A percentile compares a stretch with the other conserved stretches of the same genome.
Evolutionary conservation across 1,284 basidiomycete species (phyloP).

Genomic region (Heliocybe sulcata): DNA sequence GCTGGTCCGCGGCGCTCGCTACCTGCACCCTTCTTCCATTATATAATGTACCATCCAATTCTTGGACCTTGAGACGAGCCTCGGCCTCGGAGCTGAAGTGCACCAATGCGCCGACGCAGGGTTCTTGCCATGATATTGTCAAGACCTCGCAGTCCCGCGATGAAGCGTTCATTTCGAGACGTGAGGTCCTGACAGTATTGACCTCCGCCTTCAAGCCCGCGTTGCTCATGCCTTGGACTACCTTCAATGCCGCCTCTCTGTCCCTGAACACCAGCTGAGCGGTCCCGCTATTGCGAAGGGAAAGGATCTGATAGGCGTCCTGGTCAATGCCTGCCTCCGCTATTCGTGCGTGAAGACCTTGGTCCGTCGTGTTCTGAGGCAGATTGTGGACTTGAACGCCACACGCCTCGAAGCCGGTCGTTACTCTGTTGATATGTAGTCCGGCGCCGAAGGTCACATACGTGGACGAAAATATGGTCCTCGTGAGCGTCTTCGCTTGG

Average conservation of each 20-base stretch:
- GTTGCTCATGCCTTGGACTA: neutral
- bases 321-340: neutral
- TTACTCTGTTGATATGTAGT: slow-evolving; percentile 29
- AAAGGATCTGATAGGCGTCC: neutral
- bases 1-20: neutral
- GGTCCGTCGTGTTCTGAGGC: slow-evolving; percentile 25
- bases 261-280: neutral
- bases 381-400: slow-evolving; percentile 34
- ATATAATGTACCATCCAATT: neutral
- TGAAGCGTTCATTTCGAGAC: neutral
- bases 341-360: slow-evolving; percentile 22
- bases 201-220: neutral
- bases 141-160: neutral
- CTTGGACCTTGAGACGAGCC: neutral
- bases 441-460: slow-evolving; percentile 42
- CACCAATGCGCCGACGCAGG: neutral
- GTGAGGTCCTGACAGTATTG: neutral
- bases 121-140: neutral
- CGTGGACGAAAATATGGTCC: slow-evolving; percentile 35
- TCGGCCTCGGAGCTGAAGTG: neutral
- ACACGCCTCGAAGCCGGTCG: slow-evolving; percentile 43
- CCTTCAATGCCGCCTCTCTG: neutral
- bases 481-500: slow-evolving; percentile 25
- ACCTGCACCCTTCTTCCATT: neutral
- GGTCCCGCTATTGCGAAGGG: neutral